phyloP scores from a whole-genome alignment of 352 stramenopile species.

The Blastocystis sp. region DNA sequence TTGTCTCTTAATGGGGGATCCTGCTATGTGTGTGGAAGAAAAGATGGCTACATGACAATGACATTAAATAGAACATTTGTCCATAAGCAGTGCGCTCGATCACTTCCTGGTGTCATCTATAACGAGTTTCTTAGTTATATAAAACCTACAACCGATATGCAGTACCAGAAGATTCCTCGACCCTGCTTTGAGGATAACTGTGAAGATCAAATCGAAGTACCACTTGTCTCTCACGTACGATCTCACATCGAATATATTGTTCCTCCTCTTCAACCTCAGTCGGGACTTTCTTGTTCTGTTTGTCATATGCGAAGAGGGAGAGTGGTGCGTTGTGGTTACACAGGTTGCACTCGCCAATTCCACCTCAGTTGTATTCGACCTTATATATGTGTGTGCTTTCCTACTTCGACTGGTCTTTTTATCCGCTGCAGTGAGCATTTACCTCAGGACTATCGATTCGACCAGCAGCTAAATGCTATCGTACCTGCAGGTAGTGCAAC shows the following conservation, averaged over 20 bases:
- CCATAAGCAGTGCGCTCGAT: conserved; percentile 17
- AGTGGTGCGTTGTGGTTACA: background rate
- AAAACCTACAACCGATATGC: background rate
- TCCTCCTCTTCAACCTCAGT: background rate
- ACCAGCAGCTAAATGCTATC: background rate
- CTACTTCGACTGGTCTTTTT: background rate
- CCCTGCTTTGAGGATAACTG: background rate
- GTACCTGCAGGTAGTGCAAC: background rate
- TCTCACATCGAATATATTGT: conserved; percentile 33
- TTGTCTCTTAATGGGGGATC: background rate
- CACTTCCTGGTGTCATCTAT: background rate
- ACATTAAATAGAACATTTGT: background rate
- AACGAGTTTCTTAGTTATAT: background rate
- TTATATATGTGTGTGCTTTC: background rate
- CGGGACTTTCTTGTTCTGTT: background rate
- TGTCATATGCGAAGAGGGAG: background rate
- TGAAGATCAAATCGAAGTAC: background rate
- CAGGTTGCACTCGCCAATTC: background rate
- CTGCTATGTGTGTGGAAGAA: background rate
- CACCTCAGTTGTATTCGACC: background rate
- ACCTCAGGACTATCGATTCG: background rate
- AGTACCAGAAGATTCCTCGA: background rate
- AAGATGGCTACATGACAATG: conserved; percentile 10
- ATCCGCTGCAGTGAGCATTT: conserved; percentile 9
- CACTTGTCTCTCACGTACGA: background rate